Conservation (phyloP, 2,329 filamentous ascomycete genomes). For the Alternaria sp. region DNA sequence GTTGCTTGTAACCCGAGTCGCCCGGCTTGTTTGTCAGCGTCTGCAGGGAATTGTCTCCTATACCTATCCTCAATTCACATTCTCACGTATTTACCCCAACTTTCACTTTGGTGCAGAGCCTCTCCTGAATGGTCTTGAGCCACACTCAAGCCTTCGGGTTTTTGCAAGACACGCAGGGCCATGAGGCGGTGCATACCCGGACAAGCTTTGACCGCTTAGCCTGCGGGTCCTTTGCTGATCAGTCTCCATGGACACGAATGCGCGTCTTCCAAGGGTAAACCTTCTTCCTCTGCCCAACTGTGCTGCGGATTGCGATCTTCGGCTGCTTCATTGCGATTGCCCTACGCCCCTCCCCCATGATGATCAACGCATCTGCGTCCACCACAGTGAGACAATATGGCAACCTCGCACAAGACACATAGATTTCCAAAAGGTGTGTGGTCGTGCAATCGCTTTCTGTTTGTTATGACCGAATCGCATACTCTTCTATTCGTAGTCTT, state of each 20-base stretch:
- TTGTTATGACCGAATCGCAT: background rate
- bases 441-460: background rate
- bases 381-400: background rate
- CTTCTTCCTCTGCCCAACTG: background rate
- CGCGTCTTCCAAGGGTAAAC: background rate
- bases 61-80: conserved; percentile 15
- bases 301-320: background rate
- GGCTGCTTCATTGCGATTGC: background rate
- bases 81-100: conserved; percentile 8
- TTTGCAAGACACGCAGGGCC: conserved; percentile 18
- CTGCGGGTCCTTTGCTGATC: conserved; percentile 11
- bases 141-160: conserved; percentile 1
- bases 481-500: background rate
- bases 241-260: background rate
- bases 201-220: conserved; percentile 19
- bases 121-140: conserved; percentile 9
- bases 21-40: conserved; percentile 5
- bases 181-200: conserved; percentile 20
- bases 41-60: conserved; percentile 8
- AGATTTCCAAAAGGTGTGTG: background rate
- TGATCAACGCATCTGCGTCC: background rate
- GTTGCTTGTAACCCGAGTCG: conserved; percentile 8
- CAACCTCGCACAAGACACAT: background rate
- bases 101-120: conserved; percentile 5
- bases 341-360: background rate